Evolutionary conservation across 176 grass and related monocot species (phyloP), one percentile per base, ranked within the genome.

Genomic region (Olyra latifolia): DNA sequence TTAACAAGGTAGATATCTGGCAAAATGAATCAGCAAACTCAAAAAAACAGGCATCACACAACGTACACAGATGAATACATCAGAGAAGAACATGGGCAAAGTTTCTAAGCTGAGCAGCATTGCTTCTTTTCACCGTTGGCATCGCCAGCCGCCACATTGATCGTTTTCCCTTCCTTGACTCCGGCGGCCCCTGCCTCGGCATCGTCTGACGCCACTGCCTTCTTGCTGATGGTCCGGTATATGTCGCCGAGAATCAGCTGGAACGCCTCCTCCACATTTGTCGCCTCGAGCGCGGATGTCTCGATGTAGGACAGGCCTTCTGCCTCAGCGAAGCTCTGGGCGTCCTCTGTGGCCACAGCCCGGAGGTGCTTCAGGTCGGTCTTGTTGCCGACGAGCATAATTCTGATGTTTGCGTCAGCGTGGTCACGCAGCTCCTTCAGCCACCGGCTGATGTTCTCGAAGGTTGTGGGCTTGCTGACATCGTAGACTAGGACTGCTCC

Each of bases 361-460:
- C 91, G 54, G 43, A 93, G 91, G 81, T 93, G 91, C 78, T 80
- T 91, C 22, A 97, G 84, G 20, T 97, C 94, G 0, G 91, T 97
- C 91, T 97, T 97, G 83, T 97, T 97, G 48, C 94, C 94, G 0
- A 93, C 80, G 19, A 97, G 94, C 94, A 97, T 93, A 80, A 97
- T 93, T 17, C 83, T 60, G 67, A 91, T 97, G 86, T 97, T 93
- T 6, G 91, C 72, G 40, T 97, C 94, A 0, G 91, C 91, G 10
- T 97, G 94, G 74, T 91, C 86, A 0, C 91, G 91, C 19, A 97
- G 84, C 86, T 97, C 94, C 84, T 97, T 97, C 23, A 97, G 91
- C 94, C 94, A 97, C 40, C 94, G 81, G 57, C 78, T 87, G 20
- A 97, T 89, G 77, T 93, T 97, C 38, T 97, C 94, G 2, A 97